Evolutionary conservation across 1,139 yeast species (phyloP).

Genomic region (Protomyces lactucae-debilis): DNA sequence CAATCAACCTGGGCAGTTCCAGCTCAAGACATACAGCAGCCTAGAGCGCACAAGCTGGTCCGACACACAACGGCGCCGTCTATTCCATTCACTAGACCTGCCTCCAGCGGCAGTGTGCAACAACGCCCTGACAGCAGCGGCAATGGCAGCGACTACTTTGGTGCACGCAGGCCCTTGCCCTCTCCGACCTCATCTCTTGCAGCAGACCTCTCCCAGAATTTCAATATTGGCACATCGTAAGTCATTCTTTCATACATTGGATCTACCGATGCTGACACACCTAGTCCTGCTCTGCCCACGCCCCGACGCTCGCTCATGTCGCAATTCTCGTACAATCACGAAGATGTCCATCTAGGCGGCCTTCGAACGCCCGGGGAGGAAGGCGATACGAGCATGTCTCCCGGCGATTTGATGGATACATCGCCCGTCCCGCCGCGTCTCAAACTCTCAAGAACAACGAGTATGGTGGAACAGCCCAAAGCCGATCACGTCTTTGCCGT

Average conservation of each 20-base stretch:
- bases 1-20: not conserved
- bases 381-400: conserved; percentile 29
- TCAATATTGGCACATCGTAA: conserved; percentile 42
- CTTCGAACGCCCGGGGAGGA: conserved; percentile 30
- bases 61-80: not conserved
- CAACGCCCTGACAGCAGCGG: no score
- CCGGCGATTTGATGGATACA: conserved; percentile 31
- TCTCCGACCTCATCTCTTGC: conserved; percentile 47
- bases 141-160: not conserved
- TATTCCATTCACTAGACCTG: not conserved
- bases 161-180: not conserved
- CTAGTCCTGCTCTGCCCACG: conserved; percentile 38
- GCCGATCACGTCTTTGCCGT: conserved; percentile 4
- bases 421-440: conserved; percentile 32
- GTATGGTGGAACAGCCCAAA: conserved; percentile 4
- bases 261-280: not conserved
- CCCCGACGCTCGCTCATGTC: conserved; percentile 40
- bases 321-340: conserved; percentile 32
- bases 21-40: not conserved
- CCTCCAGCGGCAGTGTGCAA: not conserved
- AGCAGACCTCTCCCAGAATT: conserved; percentile 48
- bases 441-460: conserved; percentile 12
- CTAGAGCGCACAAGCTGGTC: not conserved
- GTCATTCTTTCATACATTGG: conserved; percentile 17
- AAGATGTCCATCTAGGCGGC: conserved; percentile 27